phyloP scores from a whole-genome alignment of 495 filamentous ascomycete genomes.

The Neurospora africana region DNA sequence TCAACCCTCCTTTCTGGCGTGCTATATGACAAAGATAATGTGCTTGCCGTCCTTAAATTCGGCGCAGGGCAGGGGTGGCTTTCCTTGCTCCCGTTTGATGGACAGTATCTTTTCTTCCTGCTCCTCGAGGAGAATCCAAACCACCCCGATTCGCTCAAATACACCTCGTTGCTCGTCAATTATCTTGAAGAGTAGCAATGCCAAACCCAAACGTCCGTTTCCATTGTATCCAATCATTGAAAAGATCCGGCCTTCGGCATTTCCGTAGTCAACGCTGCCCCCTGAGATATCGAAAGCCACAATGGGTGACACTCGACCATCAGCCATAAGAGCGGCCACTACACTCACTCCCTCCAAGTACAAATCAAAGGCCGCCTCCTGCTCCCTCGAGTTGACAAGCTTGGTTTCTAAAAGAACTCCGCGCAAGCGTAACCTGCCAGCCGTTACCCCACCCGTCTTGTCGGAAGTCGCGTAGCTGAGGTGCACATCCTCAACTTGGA shows the following conservation, averaged over 20 bases:
- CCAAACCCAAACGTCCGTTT: rapidly evolving
- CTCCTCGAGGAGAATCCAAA: rapidly evolving
- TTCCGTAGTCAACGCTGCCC: background rate
- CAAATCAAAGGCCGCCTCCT: background rate
- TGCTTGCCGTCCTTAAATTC: background rate
- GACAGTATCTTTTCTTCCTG: background rate
- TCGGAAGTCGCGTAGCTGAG: background rate
- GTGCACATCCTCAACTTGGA: background rate
- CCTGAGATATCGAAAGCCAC: background rate
- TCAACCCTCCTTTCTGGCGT: background rate
- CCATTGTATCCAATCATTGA: background rate
- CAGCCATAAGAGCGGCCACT: rapidly evolving
- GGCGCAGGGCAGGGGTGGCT: background rate
- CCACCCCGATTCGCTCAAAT: background rate
- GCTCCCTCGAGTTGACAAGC: background rate
- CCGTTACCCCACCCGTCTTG: background rate
- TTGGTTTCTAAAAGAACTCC: background rate
- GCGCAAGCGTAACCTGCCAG: background rate
- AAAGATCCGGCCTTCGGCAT: background rate
- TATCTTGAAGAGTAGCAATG: background rate
- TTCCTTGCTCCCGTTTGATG: background rate
- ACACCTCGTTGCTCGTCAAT: background rate
- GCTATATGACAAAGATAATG: background rate
- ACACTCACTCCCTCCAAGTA: background rate
- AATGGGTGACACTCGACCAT: background rate